Conservation (phyloP, 1,284 basidiomycete species). For the Moniliella sp. region DNA sequence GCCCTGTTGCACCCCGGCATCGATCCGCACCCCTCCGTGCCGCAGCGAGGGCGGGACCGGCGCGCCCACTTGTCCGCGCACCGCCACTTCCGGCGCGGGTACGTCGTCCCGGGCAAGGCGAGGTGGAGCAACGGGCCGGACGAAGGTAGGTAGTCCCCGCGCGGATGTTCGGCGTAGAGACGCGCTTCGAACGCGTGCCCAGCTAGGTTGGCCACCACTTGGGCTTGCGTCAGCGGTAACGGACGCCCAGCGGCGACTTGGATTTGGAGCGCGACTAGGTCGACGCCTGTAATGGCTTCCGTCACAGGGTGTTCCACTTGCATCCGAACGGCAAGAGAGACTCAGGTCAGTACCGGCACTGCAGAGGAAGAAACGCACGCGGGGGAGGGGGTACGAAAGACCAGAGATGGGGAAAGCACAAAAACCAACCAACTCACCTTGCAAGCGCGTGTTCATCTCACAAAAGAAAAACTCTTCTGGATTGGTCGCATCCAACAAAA, state of each 20-base stretch:
- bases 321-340: not conserved
- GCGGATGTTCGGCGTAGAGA: conserved; percentile 71
- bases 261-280: conserved; percentile 83
- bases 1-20: conserved; percentile 66
- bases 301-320: conserved; percentile 56
- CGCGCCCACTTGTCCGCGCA: no score
- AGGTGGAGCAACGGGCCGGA: conserved; percentile 62
- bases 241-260: conserved; percentile 42
- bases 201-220: conserved; percentile 58
- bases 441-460: conserved; percentile 59
- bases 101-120: conserved; percentile 36
- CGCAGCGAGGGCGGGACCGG: no score
- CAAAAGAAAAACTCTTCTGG: conserved; percentile 19
- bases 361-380: conserved; percentile 1
- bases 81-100: conserved; percentile 1
- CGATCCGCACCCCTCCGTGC: conserved; percentile 57
- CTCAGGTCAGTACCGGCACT: not conserved
- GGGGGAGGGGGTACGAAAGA: not conserved
- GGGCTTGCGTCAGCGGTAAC: conserved; percentile 39
- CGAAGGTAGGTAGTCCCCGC: conserved; percentile 54
- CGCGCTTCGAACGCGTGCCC: conserved; percentile 85
- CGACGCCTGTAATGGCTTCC: conserved; percentile 77
- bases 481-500: conserved; percentile 5
- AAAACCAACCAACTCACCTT: conserved; percentile 42
- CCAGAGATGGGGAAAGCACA: conserved; percentile 39